Base-by-base conservation (phyloP, 805 yeast species). In the Cyberlindnera meyerae region DNA sequence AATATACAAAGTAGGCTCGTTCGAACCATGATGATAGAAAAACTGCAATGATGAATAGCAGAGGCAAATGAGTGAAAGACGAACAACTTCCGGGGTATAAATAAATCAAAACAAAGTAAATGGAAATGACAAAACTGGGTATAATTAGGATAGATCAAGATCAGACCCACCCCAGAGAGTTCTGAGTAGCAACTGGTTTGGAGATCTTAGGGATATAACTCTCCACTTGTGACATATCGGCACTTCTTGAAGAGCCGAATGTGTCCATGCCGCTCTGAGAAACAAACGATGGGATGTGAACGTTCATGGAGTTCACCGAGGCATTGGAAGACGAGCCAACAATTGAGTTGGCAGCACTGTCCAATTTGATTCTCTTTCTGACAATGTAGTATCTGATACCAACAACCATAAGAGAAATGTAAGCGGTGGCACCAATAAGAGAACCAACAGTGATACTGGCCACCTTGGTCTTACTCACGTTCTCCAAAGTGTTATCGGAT, bases 371-470 rank as follows among this genome's bases (percentile, higher is more conserved):
- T 40, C 51, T 44, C 39, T 42, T 47, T 29, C 39, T 43, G 9
- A 47, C 46, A 47, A 70, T 70, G 60, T 66, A 75, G 46, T 65
- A 63, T 54, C 72, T 70, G 54, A 74, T 72, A 45, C 75, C 63
- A 27, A 78, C 52, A 37, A 77, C 64, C 67, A 87, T 71, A 15
- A 75, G 61, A 0, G 75, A 66, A 52, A 84, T 73, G 56, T 84
- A 83, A 8, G 75, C 63, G 7, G 73, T 64, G 31, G 85, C 80
- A 37, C 96, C 97, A 11, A 75, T 77, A 21, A 85, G 78, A 6
- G 94, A 78, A 31, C 97, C 96, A 27, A 86, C 70, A 11, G 90
- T 79, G 36, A 88, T 74, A 25, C 95, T 96, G 18, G 83, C 80
- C 17, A 85, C 70, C 43, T 70, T 70, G 31, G 64, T 62, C 42